Base-by-base conservation (phyloP, 331 rosid genomes). In the Cydonia oblonga region DNA sequence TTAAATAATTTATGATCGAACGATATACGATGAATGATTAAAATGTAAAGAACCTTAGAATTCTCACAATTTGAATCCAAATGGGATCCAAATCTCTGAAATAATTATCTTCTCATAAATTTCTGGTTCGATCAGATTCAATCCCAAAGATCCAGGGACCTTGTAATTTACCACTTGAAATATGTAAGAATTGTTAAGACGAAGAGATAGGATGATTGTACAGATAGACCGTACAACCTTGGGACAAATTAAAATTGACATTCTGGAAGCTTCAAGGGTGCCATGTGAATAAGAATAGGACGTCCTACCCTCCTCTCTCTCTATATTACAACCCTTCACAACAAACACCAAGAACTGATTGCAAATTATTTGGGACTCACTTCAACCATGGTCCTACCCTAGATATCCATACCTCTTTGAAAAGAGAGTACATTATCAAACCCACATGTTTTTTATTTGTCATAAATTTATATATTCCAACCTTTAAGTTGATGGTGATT, bases 281-380 rank as follows among this genome's bases (percentile, higher is more conserved):
- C 63, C 92, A 79, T 84, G 82, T 72, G 84, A 76, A 65, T 54
- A 59, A 64, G 75, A 80, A 69, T 66, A 73, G 67, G 81, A 77
- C 83, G 70, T 78, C 78, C 75, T 78, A 61, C 69, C 81, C 53
- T 49, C 20, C 54, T 46, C 53, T 38, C 42, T 10, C 42, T 38
- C 13, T 58, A 5, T 62, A 42, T 30, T 22, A 57, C 33, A 56
- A 29, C 33, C 29, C 64, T 64, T 30, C 70, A 63, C 12, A 49
- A 32, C 9, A 64, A 49, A 49, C 69, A 33, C 67, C 42, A 24
- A 66, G 13, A 44, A 67, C 20, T 23, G 75, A 24, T 22, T 29
- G 72, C 75, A 29, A 73, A 73, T 51, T 32, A 79, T 73, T 67
- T 52, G 70, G 57, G 68, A 40, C 30, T n/a, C 26, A 0, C 24